Percentiles rank a stretch among this genome's conserved stretches.
Conservation (phyloP, 2,329 filamentous ascomycete species). For the Stromatinia cepivora region DNA sequence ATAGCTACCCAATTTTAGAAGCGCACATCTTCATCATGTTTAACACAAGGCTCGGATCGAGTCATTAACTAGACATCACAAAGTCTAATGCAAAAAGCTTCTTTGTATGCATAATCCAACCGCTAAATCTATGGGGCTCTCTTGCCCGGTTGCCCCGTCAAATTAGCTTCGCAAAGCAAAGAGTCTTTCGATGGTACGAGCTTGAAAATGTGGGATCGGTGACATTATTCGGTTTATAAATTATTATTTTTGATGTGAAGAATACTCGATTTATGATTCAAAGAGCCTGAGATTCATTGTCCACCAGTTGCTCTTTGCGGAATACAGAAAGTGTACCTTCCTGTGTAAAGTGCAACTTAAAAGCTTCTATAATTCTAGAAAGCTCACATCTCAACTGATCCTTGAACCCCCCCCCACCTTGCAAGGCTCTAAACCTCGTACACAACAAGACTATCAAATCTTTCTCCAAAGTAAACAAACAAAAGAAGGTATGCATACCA, state of each 20-base stretch:
- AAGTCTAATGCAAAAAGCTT: not conserved
- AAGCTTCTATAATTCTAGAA: not conserved
- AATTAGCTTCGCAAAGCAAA: not conserved
- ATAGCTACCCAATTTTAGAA: too few relatives aligned
- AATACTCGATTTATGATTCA: not conserved
- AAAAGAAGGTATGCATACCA: not conserved
- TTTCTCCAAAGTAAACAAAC: slow-evolving; percentile 1
- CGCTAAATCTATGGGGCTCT: not conserved
- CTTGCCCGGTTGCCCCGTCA: not conserved
- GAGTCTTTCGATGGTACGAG: not conserved
- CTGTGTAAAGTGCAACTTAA: too few relatives aligned
- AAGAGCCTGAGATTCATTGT: not conserved
- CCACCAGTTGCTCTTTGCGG: not conserved
- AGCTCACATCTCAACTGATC: not conserved
- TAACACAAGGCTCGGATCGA: not conserved
- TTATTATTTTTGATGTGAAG: not conserved
- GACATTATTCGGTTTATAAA: not conserved
- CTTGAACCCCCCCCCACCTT: not conserved
- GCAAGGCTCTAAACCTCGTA: not conserved
- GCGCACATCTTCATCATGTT: not conserved
- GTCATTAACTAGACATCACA: not conserved
- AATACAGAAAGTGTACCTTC: not conserved
- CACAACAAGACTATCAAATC: not conserved
- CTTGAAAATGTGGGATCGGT: not conserved
- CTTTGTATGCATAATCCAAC: not conserved